Conservation (phyloP, 176 grass and related monocot genomes). For the Guadua angustifolia region DNA sequence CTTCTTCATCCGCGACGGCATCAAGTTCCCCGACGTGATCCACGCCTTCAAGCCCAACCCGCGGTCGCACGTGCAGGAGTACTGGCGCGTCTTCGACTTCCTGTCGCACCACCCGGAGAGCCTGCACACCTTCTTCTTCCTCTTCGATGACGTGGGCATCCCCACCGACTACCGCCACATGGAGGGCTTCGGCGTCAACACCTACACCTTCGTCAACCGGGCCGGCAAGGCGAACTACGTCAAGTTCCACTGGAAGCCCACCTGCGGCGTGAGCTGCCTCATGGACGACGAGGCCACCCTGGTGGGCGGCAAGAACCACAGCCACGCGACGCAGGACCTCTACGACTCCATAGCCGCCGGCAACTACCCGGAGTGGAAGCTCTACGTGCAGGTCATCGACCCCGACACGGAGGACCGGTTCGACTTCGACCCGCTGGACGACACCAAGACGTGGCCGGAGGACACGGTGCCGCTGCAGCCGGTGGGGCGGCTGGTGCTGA, state of each 20-base stretch:
- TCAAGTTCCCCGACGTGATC: slow-evolving; percentile 89
- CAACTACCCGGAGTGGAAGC: slow-evolving; percentile 78
- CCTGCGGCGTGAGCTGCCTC: slow-evolving; percentile 64
- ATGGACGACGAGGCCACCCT: slow-evolving; percentile 71
- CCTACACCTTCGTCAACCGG: slow-evolving; percentile 75
- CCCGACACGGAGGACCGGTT: slow-evolving; percentile 61
- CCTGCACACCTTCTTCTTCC: slow-evolving; percentile 95
- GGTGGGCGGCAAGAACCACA: slow-evolving; percentile 72
- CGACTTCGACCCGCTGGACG: slow-evolving; percentile 86
- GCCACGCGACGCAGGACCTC: slow-evolving; percentile 82
- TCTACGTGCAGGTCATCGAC: slow-evolving; percentile 81
- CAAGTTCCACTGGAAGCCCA: slow-evolving; percentile 95
- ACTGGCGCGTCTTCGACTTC: slow-evolving; percentile 81
- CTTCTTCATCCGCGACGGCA: slow-evolving; percentile 88
- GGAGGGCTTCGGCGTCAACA: slow-evolving; percentile 83
- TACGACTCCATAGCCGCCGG: slow-evolving; percentile 81
- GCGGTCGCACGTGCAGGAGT: slow-evolving; percentile 72
- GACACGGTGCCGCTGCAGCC: slow-evolving; percentile 66
- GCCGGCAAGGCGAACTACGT: slow-evolving; percentile 65
- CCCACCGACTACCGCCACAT: slow-evolving; percentile 86
- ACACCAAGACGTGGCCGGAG: slow-evolving; percentile 95
- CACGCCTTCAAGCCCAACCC: slow-evolving; percentile 91
- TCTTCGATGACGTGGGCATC: slow-evolving; percentile 86
- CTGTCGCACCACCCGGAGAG: slow-evolving; percentile 76
- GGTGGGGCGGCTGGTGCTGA: slow-evolving; percentile 70